These are phyloP conservation scores for Chlorella sorokiniana DNA, from an alignment of 139 green algal species.

Conservation along the genomic window DNA sequence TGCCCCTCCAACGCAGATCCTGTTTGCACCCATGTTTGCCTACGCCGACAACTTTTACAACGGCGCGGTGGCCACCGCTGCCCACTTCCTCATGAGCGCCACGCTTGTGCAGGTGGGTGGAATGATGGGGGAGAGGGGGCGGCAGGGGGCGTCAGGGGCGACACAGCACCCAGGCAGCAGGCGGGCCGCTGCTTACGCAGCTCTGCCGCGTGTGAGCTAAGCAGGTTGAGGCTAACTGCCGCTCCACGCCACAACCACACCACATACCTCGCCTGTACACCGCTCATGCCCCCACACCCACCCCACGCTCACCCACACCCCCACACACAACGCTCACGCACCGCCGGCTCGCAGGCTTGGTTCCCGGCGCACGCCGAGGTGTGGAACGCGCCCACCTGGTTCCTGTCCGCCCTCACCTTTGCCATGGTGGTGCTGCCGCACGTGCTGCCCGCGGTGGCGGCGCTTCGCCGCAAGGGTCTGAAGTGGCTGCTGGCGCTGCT, in stretches of 20 bases:
- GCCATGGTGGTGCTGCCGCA: constrained; percentile 35
- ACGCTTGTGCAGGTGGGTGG: constrained; percentile 20
- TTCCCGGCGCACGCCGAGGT: constrained; percentile 33
- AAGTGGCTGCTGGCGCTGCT: constrained; percentile 27
- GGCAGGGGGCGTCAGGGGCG: too few relatives aligned
- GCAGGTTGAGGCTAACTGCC: too few relatives aligned
- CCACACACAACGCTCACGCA: not conserved
- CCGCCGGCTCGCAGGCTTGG: constrained; percentile 5
- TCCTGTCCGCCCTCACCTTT: constrained; percentile 37
- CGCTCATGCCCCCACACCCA: too few relatives aligned
- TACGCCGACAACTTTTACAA: constrained; percentile 37
- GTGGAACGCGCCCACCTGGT: constrained; percentile 42
- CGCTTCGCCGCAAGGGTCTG: constrained; percentile 25
- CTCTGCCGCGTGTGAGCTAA: too few relatives aligned
- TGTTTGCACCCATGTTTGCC: constrained; percentile 36
- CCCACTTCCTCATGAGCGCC: constrained; percentile 30
- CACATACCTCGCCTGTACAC: too few relatives aligned
- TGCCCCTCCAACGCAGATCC: not conserved
- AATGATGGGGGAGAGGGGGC: too few relatives aligned
- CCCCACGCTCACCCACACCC: not conserved
- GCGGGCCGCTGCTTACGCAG: too few relatives aligned
- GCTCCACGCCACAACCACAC: not conserved
- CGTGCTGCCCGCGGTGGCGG: constrained; percentile 32
- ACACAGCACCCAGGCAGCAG: not conserved
- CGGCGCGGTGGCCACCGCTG: constrained; percentile 6